These are phyloP conservation scores for Panellus pusillus DNA, from an alignment of 768 basidiomycete species.

Conservation along the genomic window DNA sequence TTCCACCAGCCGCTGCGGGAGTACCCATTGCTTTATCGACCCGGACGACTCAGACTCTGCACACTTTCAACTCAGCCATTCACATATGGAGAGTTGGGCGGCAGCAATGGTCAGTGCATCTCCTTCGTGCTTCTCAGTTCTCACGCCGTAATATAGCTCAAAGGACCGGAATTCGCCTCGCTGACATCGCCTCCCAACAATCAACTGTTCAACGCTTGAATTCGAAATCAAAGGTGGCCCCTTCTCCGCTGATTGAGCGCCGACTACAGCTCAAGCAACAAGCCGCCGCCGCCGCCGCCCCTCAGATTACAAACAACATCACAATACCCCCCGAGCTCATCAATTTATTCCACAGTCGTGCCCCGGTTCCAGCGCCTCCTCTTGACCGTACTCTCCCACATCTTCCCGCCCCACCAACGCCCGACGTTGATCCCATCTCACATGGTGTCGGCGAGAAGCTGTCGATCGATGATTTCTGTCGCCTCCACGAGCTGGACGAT, in stretches of 20 bases:
- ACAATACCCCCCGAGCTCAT: no score
- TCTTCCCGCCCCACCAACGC: no score
- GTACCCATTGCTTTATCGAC: constrained; percentile 17
- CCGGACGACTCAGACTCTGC: neutral
- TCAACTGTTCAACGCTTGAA: constrained; percentile 16
- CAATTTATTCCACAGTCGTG: no score
- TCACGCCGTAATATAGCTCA: neutral
- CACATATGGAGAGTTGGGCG: constrained; percentile 20
- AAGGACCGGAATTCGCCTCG: constrained; percentile 6
- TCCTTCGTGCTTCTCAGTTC: no score
- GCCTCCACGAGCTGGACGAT: neutral
- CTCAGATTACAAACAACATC: no score
- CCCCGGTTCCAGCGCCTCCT: no score
- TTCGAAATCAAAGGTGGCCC: no score
- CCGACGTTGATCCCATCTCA: constrained; percentile 1
- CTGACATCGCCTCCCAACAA: constrained; percentile 20
- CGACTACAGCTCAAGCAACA: constrained; percentile 12
- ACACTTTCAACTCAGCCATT: constrained; percentile 20
- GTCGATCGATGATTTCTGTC: constrained; percentile 7
- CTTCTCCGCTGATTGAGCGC: constrained; percentile 19
- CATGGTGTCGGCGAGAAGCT: neutral
- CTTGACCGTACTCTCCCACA: neutral
- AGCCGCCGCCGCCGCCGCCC: no score
- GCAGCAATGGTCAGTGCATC: constrained; percentile 13
- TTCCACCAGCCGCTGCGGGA: constrained; percentile 6